A percentile compares a stretch with the other conserved stretches of the same genome.
Evolutionary conservation across 306 rosid species (phyloP).

Genomic region (Adenanthera pavonina): DNA sequence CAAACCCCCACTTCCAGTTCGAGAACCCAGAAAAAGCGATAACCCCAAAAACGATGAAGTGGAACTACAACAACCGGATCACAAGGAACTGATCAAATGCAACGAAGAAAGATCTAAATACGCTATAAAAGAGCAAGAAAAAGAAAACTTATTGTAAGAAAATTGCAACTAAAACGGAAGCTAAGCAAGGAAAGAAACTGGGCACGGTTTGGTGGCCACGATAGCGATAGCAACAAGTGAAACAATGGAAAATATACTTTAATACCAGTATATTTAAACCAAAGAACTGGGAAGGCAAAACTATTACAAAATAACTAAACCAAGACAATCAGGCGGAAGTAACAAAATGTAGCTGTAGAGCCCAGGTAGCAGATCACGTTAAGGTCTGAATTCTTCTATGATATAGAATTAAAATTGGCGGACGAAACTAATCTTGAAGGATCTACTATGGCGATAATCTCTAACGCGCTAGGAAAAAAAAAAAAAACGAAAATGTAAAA

Average conservation of each 20-base stretch:
- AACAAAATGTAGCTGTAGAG: conserved; percentile 61
- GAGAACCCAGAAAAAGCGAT: conserved; percentile 44
- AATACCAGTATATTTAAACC: conserved; percentile 31
- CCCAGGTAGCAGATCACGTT: conserved; percentile 53
- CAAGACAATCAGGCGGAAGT: conserved; percentile 45
- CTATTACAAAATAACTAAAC: not conserved
- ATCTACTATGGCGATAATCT: conserved; percentile 58
- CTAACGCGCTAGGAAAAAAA: conserved; percentile 41
- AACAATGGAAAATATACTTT: conserved; percentile 35
- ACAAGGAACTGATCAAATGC: conserved; percentile 35
- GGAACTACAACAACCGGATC: conserved; percentile 45
- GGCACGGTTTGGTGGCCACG: conserved; percentile 26
- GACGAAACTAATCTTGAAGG: conserved; percentile 47
- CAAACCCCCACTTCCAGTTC: conserved; percentile 44
- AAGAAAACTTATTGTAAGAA: conserved; percentile 20
- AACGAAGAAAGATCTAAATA: conserved; percentile 26
- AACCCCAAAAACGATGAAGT: conserved; percentile 40
- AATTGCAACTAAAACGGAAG: not conserved
- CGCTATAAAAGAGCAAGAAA: not conserved
- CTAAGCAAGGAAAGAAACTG: conserved; percentile 36
- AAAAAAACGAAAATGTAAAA: not conserved
- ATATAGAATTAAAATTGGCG: conserved; percentile 18
- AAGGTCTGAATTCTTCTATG: conserved; percentile 41
- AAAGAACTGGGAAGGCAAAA: conserved; percentile 12
- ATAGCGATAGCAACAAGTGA: conserved; percentile 30